Percentiles rank a stretch among this genome's conserved stretches.
phyloP scores from a whole-genome alignment of 2,329 filamentous ascomycete genomes.

The Escovopsis sp. region DNA sequence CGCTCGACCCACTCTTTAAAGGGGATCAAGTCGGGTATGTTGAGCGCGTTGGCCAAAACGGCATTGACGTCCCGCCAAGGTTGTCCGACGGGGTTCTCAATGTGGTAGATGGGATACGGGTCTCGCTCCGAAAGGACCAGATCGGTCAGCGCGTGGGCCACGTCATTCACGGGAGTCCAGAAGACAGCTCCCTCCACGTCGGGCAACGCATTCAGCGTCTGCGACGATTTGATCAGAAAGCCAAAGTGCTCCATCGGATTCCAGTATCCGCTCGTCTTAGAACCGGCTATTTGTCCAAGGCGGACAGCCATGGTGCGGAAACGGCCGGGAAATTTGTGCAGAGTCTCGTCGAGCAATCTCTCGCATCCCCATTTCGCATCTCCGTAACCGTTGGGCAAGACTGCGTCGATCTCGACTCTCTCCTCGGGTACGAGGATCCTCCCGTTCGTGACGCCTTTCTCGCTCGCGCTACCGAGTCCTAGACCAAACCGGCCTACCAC shows the following conservation, averaged over 20 bases:
- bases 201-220: constrained; percentile 27
- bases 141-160: constrained; percentile 6
- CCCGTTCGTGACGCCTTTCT: not conserved
- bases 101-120: constrained; percentile 9
- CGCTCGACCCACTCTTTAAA: constrained; percentile 5
- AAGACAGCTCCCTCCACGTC: constrained; percentile 22
- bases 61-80: constrained; percentile 7
- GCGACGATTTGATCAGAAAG: constrained; percentile 33
- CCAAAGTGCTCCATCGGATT: constrained; percentile 35
- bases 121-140: constrained; percentile 1
- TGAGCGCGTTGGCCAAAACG: constrained; percentile 4
- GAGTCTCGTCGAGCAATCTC: constrained; percentile 30
- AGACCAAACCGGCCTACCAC: constrained; percentile 18
- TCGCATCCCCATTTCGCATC: constrained; percentile 38
- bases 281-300: constrained; percentile 38
- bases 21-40: constrained; percentile 4
- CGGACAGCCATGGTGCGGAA: constrained; percentile 31
- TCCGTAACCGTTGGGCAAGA: constrained; percentile 31
- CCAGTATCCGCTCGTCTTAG: constrained; percentile 34
- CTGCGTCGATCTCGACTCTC: constrained; percentile 20
- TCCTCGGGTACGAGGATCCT: constrained; percentile 25
- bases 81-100: constrained; percentile 11
- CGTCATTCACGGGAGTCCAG: constrained; percentile 30
- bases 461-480: constrained; percentile 8
- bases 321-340: constrained; percentile 23